phyloP scores from a whole-genome alignment of 768 basidiomycete genomes.

The Auriscalpium orientale region DNA sequence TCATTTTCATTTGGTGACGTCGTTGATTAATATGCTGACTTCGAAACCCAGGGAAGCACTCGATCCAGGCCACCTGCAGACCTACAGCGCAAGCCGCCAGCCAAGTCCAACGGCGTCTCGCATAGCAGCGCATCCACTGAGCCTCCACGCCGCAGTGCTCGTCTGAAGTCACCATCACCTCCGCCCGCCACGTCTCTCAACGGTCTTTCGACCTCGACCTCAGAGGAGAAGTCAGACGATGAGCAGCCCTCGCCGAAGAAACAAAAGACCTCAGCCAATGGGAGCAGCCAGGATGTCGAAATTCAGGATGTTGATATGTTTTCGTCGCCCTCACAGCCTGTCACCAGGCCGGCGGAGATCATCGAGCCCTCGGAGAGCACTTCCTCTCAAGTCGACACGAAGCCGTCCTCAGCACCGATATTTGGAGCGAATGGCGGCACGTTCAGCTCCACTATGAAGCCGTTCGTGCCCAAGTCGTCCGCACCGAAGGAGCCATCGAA shows the following conservation, averaged over 20 bases:
- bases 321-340: slow-evolving; percentile 11
- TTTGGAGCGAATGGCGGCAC: slow-evolving; percentile 15
- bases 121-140: slow-evolving; percentile 10
- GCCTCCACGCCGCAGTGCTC: slow-evolving; percentile 16
- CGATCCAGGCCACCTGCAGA: slow-evolving; percentile 65
- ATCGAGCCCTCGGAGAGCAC: slow-evolving; percentile 28
- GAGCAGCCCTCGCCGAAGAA: slow-evolving; percentile 37
- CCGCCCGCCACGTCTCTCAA: background rate
- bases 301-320: slow-evolving; percentile 27
- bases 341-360: slow-evolving; percentile 29
- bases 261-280: slow-evolving; percentile 31
- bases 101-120: slow-evolving; percentile 6
- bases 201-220: slow-evolving; percentile 2
- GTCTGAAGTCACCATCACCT: slow-evolving; percentile 17
- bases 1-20: too few species aligned
- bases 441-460: slow-evolving; percentile 15
- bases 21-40: too few species aligned
- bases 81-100: slow-evolving; percentile 31
- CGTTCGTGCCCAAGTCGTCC: slow-evolving; percentile 37
- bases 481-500: slow-evolving; percentile 76
- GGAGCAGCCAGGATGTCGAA: slow-evolving; percentile 22
- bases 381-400: slow-evolving; percentile 16
- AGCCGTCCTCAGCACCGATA: slow-evolving; percentile 11
- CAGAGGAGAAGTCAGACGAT: slow-evolving; percentile 33
- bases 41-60: slow-evolving; percentile 54